These are phyloP conservation scores for Fusarium ambrosium DNA, from an alignment of 2,329 filamentous ascomycete species.

Conservation along the genomic window DNA sequence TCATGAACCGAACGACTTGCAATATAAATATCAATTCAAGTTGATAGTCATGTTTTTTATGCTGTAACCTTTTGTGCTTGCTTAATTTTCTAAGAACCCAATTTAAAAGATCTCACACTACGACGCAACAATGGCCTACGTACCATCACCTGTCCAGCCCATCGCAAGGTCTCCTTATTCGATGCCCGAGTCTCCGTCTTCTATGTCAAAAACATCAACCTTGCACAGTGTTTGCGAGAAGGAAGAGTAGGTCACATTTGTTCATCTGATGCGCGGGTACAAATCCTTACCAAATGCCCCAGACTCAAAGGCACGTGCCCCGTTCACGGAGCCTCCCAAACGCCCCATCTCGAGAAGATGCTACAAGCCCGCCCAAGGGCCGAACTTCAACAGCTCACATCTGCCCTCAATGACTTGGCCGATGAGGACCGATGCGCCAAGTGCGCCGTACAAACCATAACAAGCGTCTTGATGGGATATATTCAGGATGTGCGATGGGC, in stretches of 20 bases:
- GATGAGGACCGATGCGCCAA: slow-evolving; percentile 27
- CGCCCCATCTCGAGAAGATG: slow-evolving; percentile 27
- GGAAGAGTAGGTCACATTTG: not conserved
- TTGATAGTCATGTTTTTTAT: too few species aligned
- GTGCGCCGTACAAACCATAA: slow-evolving; percentile 21
- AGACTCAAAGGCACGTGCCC: slow-evolving; percentile 1
- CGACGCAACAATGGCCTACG: not conserved
- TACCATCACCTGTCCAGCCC: not conserved
- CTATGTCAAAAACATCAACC: not conserved
- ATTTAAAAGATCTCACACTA: not conserved
- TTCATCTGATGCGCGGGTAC: not conserved
- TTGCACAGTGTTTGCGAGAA: not conserved
- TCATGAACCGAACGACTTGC: not conserved
- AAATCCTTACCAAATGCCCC: not conserved
- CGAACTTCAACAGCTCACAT: slow-evolving; percentile 17
- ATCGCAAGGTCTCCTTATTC: not conserved
- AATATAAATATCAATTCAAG: not conserved
- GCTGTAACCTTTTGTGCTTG: not conserved
- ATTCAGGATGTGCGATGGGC: slow-evolving; percentile 22
- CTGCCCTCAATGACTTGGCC: slow-evolving; percentile 6
- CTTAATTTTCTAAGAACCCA: not conserved
- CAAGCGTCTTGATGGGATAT: slow-evolving; percentile 8
- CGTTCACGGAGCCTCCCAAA: slow-evolving; percentile 12
- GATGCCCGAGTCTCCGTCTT: not conserved
- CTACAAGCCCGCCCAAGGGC: slow-evolving; percentile 17